phyloP scores from a whole-genome alignment of 805 yeast genomes.

The Kluyveromyces lactis region DNA sequence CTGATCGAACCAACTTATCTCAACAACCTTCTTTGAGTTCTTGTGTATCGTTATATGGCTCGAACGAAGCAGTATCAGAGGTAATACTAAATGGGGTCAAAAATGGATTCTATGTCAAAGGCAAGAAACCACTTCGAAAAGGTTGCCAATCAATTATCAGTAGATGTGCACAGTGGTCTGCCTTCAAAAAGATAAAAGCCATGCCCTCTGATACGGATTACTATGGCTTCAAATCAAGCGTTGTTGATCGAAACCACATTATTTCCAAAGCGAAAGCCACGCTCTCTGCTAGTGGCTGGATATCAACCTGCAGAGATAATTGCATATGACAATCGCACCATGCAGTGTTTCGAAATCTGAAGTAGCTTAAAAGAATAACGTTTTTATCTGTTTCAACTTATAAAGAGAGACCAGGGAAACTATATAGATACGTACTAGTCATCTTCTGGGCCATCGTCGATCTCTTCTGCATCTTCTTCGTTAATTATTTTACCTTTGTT shows the following conservation, averaged over 20 bases:
- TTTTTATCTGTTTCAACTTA: background rate
- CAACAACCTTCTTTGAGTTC: constrained; percentile 19
- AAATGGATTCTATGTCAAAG: constrained; percentile 45
- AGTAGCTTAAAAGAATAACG: background rate
- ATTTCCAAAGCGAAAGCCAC: constrained; percentile 24
- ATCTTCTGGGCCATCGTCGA: constrained; percentile 26
- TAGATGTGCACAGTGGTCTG: constrained; percentile 21
- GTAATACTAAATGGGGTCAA: constrained; percentile 49
- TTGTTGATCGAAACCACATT: constrained; percentile 21
- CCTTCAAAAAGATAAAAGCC: constrained; percentile 8
- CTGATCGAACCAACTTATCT: constrained; percentile 9
- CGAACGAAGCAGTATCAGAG: constrained; percentile 16
- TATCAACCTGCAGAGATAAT: constrained; percentile 33
- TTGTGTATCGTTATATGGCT: constrained; percentile 8
- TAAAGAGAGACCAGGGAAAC: too few species aligned
- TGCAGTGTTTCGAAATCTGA: too few species aligned
- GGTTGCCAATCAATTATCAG: constrained; percentile 31
- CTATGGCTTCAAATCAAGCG: constrained; percentile 24
- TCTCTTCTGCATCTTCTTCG: constrained; percentile 32
- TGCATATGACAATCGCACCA: background rate
- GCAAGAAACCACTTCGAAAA: constrained; percentile 33
- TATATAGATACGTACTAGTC: background rate
- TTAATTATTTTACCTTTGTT: constrained; percentile 27
- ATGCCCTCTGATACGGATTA: constrained; percentile 18
- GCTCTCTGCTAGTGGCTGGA: constrained; percentile 39